These are phyloP conservation scores for Ochetophila trinervis DNA, from an alignment of 306 rosid genomes.

Conservation along the genomic window DNA sequence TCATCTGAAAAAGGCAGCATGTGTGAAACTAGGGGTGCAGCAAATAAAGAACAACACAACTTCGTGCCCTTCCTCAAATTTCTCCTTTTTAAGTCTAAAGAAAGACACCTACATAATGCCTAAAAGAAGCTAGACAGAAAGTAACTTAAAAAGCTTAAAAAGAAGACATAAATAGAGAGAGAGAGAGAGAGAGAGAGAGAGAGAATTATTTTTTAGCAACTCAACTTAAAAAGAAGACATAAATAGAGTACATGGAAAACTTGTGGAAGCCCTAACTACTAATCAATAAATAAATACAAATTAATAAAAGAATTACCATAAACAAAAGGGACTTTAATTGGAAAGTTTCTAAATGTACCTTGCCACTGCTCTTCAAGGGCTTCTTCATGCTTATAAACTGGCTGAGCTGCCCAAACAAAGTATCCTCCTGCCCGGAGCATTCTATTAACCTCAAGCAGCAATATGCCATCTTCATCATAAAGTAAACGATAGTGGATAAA, in stretches of 20 bases:
- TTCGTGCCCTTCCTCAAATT: too few species aligned
- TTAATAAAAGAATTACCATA: slow-evolving; percentile 1
- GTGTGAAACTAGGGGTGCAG: too few species aligned
- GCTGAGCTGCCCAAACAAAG: slow-evolving; percentile 99
- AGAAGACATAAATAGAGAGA: too few species aligned
- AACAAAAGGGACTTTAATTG: background rate
- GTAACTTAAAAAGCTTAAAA: too few species aligned
- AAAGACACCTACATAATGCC: too few species aligned
- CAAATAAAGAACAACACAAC: too few species aligned
- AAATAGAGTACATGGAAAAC: background rate
- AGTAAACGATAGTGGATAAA: slow-evolving; percentile 12
- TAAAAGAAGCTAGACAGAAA: too few species aligned
- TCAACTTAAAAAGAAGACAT: background rate
- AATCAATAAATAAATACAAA: slow-evolving; percentile 17
- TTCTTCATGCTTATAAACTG: slow-evolving; percentile 94
- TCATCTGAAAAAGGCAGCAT: too few species aligned
- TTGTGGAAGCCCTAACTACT: slow-evolving; percentile 6
- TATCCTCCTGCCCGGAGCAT: slow-evolving; percentile 94
- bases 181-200: background rate
- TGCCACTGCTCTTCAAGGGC: slow-evolving; percentile 90
- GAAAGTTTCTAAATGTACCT: slow-evolving; percentile 45
- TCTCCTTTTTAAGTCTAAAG: too few species aligned
- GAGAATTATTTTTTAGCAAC: background rate
- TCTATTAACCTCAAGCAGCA: slow-evolving; percentile 91
- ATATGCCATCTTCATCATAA: slow-evolving; percentile 79